Conservation (phyloP, 345 rosid genomes). For the Kandelia obovata region DNA sequence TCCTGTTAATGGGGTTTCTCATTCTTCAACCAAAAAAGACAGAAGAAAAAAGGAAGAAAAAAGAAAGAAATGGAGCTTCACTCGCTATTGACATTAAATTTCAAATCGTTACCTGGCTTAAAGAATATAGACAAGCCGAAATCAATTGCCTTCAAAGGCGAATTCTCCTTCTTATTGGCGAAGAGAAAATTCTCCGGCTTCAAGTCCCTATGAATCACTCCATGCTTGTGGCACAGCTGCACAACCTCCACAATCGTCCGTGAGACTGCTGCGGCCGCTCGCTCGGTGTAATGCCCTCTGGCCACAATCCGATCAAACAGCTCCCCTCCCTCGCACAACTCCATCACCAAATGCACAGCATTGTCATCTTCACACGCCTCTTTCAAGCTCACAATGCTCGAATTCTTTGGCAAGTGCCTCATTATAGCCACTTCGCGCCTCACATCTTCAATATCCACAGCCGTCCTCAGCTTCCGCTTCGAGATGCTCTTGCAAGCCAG, state of each 20-base stretch:
- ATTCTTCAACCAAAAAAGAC: too few species aligned
- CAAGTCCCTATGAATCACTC: slow-evolving; percentile 96
- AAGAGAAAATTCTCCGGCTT: slow-evolving; percentile 98
- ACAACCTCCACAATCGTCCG: slow-evolving; percentile 94
- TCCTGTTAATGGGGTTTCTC: too few species aligned
- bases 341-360: slow-evolving; percentile 99
- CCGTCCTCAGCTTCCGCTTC: slow-evolving; percentile 89
- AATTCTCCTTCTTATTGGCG: slow-evolving; percentile 98
- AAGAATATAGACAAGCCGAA: slow-evolving; percentile 97
- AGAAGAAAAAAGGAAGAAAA: too few species aligned
- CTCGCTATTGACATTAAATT: background rate
- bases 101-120: slow-evolving; percentile 69
- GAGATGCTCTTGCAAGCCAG: slow-evolving; percentile 96
- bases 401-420: slow-evolving; percentile 83
- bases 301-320: slow-evolving; percentile 99
- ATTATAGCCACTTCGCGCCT: slow-evolving; percentile 95
- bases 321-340: slow-evolving; percentile 99
- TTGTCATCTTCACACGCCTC: slow-evolving; percentile 97
- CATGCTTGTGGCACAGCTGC: slow-evolving; percentile 91
- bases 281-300: slow-evolving; percentile 94
- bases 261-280: slow-evolving; percentile 91
- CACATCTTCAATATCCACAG: slow-evolving; percentile 93
- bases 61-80: too few species aligned
- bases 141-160: slow-evolving; percentile 97
- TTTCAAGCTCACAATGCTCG: slow-evolving; percentile 85